Base-by-base conservation (phyloP, 306 rosid species). In the Vigna angularis region DNA sequence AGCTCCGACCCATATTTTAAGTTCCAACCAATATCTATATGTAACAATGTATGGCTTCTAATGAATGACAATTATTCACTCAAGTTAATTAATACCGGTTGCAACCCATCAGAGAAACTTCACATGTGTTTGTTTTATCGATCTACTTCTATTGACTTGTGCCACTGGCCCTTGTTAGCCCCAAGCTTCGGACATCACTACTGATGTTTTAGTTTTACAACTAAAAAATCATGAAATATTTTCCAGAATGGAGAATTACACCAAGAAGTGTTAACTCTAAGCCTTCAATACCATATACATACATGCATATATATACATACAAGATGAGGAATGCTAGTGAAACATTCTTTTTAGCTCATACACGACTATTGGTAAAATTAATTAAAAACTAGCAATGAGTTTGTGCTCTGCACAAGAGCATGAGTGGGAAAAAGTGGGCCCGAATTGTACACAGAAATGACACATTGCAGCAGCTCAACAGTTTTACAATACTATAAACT, bases 111-210 rank as follows among this genome's bases (percentile, higher is more conserved):
- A 17, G 58, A 55, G 48, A 38, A 66, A 58, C 72, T 66, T 40
- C 63, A 20, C 22, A 36, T 18, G 49, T 70, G 79, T 12, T 45
- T 64, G 68, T 38, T 59, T 45, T 56, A 36, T 20, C 5, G n/a
- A 65, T 72, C 70, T 70, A 75, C 66, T 48, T 38, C 79, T 34
- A 65, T 36, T 64, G 28, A 75, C 49, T 56, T 40, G 50, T 6
- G 7, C 3, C 64, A 55, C 73, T n/a, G 40, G 40, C 71, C 17
- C 66, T 80, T 20, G 59, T 61, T 12, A 71, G 17, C 67, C 30
- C 57, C 49, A 70, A 69, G 56, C 80, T 80, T 50, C 68, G 64
- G 71, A 20, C 70, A 66, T 62, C 63, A 65, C 55, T 57, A 66
- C 53, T 36, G 49, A 65, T 34, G 14, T 65, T 80, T 47, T 45